Percentiles rank a stretch among this genome's conserved stretches.
Evolutionary conservation across 805 yeast genomes (phyloP).

Genomic region (Myxozyma mucilagina): DNA sequence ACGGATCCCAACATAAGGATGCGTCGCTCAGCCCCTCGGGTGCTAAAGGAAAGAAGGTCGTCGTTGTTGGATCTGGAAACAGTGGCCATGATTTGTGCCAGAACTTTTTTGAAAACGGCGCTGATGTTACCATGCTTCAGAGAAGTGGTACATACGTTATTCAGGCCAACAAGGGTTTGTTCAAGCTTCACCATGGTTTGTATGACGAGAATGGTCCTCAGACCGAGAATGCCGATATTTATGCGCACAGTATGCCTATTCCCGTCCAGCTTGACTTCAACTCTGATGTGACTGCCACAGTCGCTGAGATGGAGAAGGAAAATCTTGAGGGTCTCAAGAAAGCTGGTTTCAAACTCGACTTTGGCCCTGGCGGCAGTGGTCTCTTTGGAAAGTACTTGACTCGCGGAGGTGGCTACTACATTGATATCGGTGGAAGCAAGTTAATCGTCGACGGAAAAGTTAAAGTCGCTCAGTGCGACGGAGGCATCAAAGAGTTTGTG

Average conservation of each 20-base stretch:
- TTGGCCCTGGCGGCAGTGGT: constrained; percentile 49
- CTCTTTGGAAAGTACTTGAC: constrained; percentile 44
- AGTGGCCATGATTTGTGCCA: constrained; percentile 50
- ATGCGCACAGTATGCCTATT: constrained; percentile 41
- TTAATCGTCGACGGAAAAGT: constrained; percentile 45
- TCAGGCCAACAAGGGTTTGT: constrained; percentile 43
- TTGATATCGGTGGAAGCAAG: constrained; percentile 49
- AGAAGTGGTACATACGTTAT: constrained; percentile 48
- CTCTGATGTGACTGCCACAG: constrained; percentile 44
- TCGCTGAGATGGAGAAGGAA: constrained; percentile 40
- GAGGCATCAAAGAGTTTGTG: constrained; percentile 40
- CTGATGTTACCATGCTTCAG: constrained; percentile 46
- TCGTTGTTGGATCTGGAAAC: constrained; percentile 49
- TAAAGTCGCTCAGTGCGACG: constrained; percentile 39
- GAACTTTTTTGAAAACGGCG: constrained; percentile 49
- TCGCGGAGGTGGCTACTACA: constrained; percentile 50
- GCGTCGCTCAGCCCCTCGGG: constrained; percentile 38
- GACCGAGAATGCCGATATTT: constrained; percentile 44
- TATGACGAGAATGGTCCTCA: constrained; percentile 45
- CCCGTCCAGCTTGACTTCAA: constrained; percentile 39
- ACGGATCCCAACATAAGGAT: constrained; percentile 44
- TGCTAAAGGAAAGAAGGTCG: constrained; percentile 44
- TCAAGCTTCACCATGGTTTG: constrained; percentile 39
- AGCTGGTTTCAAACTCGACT: constrained; percentile 45
- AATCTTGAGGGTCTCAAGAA: constrained; percentile 39